Base-by-base conservation (phyloP, 805 yeast species). In the Metschnikowia koreensis region DNA sequence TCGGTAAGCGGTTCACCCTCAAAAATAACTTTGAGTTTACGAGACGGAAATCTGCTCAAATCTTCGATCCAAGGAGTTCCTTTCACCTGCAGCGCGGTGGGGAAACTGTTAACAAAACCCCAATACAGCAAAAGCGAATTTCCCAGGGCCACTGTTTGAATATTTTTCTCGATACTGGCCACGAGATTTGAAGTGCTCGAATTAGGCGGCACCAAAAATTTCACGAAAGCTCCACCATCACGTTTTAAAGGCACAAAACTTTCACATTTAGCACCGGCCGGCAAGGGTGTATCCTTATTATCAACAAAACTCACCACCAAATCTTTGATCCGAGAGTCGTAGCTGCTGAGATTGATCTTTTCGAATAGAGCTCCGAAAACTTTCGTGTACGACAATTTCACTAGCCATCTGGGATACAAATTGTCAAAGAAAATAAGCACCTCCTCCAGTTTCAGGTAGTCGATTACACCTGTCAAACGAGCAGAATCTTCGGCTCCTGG, bases 11-110 rank as follows among this genome's bases (percentile, higher is more conserved):
- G 76, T 0, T 83, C 82, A 1, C 97, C 97, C 57, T 86, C 90
- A 64, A 86, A 92, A 28, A 77, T 75, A 6, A 93, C 83, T 49
- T 81, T 79, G 26, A 94, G 68, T 12, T 75, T 74, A 8, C 77
- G 69, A 48, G 86, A 82, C 8, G 96, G 96, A 57, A 78, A 81
- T 55, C 97, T 72, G 60, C 89, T 80, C 66, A 94, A 74, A 65
- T 94, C 99, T 70, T 93, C 98, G 54, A 94, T 87, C 97, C 97
- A 93, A 0, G 99, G 99, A 1, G 80, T 75, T 55, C 99, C 99
- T 60, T 87, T 85, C 0, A 94, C 97, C 0, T 87, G 84, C 62
- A 77, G 85, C 48, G 79, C 86, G 53, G 73, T 71, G 1, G 86
- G 87, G 51, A 68, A 72, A 1, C 60, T 53, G 6, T 48, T 41